phyloP scores from a whole-genome alignment of 1,139 yeast species.

The Yamadazyma songkhlaensis region DNA sequence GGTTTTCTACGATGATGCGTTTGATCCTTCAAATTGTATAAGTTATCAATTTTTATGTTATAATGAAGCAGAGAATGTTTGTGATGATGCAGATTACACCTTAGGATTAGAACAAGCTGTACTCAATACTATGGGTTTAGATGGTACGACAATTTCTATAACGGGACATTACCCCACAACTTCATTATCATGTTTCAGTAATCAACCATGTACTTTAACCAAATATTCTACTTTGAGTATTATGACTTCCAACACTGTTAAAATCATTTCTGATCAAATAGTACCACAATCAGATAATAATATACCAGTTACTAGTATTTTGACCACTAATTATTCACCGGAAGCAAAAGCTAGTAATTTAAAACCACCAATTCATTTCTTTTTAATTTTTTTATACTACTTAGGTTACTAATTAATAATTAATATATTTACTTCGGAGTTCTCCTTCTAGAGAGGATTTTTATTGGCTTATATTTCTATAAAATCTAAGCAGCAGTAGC shows the following conservation, averaged over 20 bases:
- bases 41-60: slow-evolving; percentile 10
- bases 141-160: slow-evolving; percentile 5
- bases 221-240: slow-evolving; percentile 2
- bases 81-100: slow-evolving; percentile 7
- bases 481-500: slow-evolving; percentile 12
- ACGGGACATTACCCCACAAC: slow-evolving; percentile 10
- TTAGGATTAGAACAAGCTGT: slow-evolving; percentile 8
- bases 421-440: not conserved
- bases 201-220: slow-evolving; percentile 10
- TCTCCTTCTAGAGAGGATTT: too few relatives aligned
- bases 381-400: not conserved
- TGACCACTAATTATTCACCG: not conserved
- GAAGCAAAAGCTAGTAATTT: not conserved
- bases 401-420: slow-evolving; percentile 1
- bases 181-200: slow-evolving; percentile 9
- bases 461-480: not conserved
- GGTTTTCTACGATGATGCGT: slow-evolving; percentile 8
- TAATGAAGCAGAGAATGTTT: slow-evolving; percentile 1
- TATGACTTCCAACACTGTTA: not conserved
- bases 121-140: not conserved
- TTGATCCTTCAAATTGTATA: slow-evolving; percentile 11
- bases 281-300: not conserved
- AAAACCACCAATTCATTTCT: not conserved
- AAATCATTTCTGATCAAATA: not conserved
- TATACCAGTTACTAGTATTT: not conserved